Conservation (phyloP, 441 rosid species). For the Populus hybrid region DNA sequence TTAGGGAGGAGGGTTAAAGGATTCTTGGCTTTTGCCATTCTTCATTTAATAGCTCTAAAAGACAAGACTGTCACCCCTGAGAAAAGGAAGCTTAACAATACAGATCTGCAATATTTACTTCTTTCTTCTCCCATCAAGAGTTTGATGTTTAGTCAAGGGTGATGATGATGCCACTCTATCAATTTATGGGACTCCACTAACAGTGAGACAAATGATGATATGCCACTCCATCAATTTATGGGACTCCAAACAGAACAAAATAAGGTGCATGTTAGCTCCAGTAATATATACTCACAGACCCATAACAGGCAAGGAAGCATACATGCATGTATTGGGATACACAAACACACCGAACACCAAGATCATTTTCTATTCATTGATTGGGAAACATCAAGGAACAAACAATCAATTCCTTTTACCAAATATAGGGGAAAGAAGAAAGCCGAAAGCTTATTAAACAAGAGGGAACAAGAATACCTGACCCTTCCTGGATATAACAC, state of each 20-base stretch:
- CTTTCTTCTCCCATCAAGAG: not conserved
- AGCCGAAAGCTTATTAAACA: not conserved
- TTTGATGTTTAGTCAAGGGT: not conserved
- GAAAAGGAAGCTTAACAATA: not conserved
- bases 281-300: not conserved
- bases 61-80: not conserved
- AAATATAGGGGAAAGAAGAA: not conserved
- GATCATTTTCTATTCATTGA: not conserved
- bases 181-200: too few relatives aligned
- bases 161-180: too few relatives aligned
- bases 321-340: too few relatives aligned
- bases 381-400: not conserved
- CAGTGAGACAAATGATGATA: too few relatives aligned
- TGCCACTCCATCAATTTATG: too few relatives aligned
- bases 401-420: not conserved
- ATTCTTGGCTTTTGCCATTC: not conserved
- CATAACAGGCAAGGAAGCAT: not conserved
- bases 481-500: slow-evolving; percentile 80
- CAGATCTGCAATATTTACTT: not conserved
- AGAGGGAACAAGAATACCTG: slow-evolving; percentile 46
- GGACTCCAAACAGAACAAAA: not conserved
- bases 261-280: not conserved
- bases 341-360: not conserved
- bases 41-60: not conserved
- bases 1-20: not conserved